Percentiles rank a stretch among this genome's conserved stretches.
Evolutionary conservation across 331 rosid species (phyloP).

Genomic region (Rhamnella rubrinervis): DNA sequence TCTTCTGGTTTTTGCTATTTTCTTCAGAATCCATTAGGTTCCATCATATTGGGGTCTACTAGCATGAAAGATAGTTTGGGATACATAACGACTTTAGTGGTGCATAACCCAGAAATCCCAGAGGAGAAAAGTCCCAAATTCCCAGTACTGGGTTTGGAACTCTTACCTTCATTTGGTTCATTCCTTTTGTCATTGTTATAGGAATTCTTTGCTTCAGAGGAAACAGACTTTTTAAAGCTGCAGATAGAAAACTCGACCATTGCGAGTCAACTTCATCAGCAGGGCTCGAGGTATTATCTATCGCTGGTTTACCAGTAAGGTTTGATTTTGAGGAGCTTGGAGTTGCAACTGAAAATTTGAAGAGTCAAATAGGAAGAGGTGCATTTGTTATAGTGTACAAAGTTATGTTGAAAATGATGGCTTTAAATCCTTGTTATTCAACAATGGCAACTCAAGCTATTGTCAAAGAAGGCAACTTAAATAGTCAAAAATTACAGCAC

Average conservation of each 20-base stretch:
- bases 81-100: constrained; percentile 11
- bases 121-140: not conserved
- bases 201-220: constrained; percentile 6
- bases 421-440: no score
- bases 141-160: constrained; percentile 7
- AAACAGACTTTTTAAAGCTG: not conserved
- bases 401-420: no score
- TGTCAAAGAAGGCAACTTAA: no score
- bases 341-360: constrained; percentile 28
- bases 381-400: constrained; percentile 27
- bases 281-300: constrained; percentile 4
- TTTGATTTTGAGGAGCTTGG: constrained; percentile 16
- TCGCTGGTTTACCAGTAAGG: constrained; percentile 29
- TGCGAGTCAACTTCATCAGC: constrained; percentile 4
- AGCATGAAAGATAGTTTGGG: constrained; percentile 8
- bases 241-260: not conserved
- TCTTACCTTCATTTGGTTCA: constrained; percentile 1
- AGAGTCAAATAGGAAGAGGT: constrained; percentile 24
- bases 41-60: not conserved
- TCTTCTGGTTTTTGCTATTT: constrained; percentile 25
- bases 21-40: constrained; percentile 6
- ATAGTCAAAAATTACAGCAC: no score
- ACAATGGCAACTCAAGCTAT: no score
- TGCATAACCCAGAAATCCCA: not conserved
- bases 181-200: not conserved